phyloP scores from a whole-genome alignment of 805 yeast species.

The Ogataea siamensis region DNA sequence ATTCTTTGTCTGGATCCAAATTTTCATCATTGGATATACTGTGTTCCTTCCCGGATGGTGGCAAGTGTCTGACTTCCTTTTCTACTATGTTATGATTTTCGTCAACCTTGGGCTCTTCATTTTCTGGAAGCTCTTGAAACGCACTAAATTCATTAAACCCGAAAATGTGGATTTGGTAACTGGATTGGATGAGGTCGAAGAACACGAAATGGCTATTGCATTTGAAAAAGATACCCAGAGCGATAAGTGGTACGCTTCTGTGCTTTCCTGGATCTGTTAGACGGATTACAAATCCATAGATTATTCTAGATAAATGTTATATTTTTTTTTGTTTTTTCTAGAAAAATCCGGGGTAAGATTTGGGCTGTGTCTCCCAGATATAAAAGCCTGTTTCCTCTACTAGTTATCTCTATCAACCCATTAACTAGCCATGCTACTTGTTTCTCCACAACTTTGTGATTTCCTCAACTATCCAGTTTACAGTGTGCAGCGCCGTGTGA shows the following conservation, averaged over 20 bases:
- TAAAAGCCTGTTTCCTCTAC: neutral
- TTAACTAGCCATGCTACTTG: conserved; percentile 19
- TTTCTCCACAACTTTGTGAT: conserved; percentile 17
- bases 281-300: neutral
- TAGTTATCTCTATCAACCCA: neutral
- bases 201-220: conserved; percentile 33
- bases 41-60: conserved; percentile 41
- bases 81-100: conserved; percentile 43
- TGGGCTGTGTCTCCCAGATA: conserved; percentile 8
- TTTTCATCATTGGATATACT: conserved; percentile 38
- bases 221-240: conserved; percentile 6
- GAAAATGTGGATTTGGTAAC: conserved; percentile 38
- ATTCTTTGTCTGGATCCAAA: conserved; percentile 31
- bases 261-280: conserved; percentile 14
- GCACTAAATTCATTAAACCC: conserved; percentile 37
- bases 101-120: conserved; percentile 37
- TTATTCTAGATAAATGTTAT: conserved; percentile 17
- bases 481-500: conserved; percentile 10
- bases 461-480: conserved; percentile 3
- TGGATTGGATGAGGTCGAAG: conserved; percentile 40
- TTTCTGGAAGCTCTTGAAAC: conserved; percentile 37
- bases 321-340: conserved; percentile 8
- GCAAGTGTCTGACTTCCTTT: conserved; percentile 38
- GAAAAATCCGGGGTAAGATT: conserved; percentile 15
- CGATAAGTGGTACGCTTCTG: conserved; percentile 10